phyloP scores from a whole-genome alignment of 495 filamentous ascomycete genomes.

The Aspergillus leporis region DNA sequence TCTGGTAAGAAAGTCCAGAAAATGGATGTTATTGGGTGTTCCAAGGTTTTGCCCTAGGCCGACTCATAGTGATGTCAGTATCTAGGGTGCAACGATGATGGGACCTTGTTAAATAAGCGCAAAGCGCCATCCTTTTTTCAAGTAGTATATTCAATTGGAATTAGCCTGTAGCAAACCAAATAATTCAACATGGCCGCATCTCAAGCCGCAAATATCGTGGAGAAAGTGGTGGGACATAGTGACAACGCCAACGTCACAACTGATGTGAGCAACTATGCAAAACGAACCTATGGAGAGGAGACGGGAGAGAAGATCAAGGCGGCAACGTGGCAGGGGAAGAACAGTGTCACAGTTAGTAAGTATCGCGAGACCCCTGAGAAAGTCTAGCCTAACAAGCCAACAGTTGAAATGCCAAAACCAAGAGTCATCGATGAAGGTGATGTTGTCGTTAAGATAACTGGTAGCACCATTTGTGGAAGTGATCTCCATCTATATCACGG shows the following conservation, averaged over 20 bases:
- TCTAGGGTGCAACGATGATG: not conserved
- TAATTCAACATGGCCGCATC: slow-evolving; percentile 50
- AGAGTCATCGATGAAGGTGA: slow-evolving; percentile 70
- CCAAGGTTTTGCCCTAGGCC: not conserved
- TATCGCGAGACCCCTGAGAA: not conserved
- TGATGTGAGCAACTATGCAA: slow-evolving; percentile 20
- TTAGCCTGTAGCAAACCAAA: not conserved
- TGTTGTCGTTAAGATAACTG: slow-evolving; percentile 83
- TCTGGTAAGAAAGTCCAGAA: not conserved
- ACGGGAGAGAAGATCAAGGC: slow-evolving; percentile 20
- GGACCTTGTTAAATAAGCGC: not conserved
- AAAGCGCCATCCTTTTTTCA: not conserved
- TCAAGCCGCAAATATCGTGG: slow-evolving; percentile 60
- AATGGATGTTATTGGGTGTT: not conserved
- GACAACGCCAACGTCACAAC: slow-evolving; percentile 22
- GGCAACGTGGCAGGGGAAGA: slow-evolving; percentile 42
- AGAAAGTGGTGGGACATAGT: slow-evolving; percentile 64
- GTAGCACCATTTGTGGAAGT: slow-evolving; percentile 82
- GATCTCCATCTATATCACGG: slow-evolving; percentile 83
- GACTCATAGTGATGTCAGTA: slow-evolving; percentile 7
- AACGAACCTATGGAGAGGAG: slow-evolving; percentile 7
- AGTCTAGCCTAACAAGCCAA: not conserved
- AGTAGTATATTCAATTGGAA: not conserved
- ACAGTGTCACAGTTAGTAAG: slow-evolving; percentile 36
- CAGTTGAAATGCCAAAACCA: slow-evolving; percentile 67